Evolutionary conservation across 1,284 basidiomycete genomes (phyloP).

Genomic region (Rhodotorula sp.): DNA sequence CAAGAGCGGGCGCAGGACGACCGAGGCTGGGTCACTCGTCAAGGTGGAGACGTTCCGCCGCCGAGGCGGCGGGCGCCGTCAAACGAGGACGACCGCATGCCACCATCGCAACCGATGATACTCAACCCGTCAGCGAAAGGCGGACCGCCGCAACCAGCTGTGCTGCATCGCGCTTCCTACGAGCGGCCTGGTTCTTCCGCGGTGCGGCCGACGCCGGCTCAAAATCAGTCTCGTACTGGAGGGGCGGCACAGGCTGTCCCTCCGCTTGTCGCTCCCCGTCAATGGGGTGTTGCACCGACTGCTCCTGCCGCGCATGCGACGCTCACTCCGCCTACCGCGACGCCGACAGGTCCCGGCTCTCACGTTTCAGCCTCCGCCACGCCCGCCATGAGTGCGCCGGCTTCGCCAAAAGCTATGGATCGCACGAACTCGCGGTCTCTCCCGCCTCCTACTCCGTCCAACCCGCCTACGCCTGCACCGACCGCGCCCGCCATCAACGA

Average conservation of each 20-base stretch:
- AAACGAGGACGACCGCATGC: slow-evolving; percentile 7
- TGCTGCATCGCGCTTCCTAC: not conserved
- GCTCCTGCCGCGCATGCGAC: not conserved
- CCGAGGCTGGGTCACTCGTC: not conserved
- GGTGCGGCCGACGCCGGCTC: too few relatives aligned
- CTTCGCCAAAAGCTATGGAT: not conserved
- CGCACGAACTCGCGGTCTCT: not conserved
- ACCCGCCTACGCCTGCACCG: not conserved
- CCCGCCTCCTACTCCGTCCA: not conserved
- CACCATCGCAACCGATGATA: slow-evolving; percentile 4
- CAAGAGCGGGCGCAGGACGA: not conserved
- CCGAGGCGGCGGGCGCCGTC: slow-evolving; percentile 1
- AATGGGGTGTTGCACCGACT: not conserved
- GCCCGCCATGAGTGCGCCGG: not conserved
- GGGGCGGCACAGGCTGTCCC: too few relatives aligned
- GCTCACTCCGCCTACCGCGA: not conserved
- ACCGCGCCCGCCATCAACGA: not conserved
- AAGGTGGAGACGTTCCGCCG: slow-evolving; percentile 11
- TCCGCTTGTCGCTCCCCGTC: not conserved
- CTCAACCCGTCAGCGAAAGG: not conserved
- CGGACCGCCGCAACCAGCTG: not conserved
- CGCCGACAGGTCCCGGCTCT: not conserved
- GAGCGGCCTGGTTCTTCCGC: not conserved
- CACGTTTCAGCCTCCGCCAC: not conserved
- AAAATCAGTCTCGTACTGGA: too few relatives aligned